Base-by-base conservation (phyloP, 2,329 filamentous ascomycete species). In the Chaetomium sp. region DNA sequence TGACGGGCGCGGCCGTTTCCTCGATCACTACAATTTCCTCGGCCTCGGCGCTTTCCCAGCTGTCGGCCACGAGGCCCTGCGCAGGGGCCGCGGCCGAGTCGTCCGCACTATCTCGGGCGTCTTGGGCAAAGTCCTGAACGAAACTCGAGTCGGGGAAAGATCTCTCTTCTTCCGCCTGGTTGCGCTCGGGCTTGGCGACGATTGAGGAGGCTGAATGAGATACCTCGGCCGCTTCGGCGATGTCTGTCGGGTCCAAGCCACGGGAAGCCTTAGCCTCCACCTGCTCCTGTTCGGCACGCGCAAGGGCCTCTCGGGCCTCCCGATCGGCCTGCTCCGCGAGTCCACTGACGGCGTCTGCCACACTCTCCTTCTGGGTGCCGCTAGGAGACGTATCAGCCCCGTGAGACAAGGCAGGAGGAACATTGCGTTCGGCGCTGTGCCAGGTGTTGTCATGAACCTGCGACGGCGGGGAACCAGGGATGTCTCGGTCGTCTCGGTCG, bases 1-100 rank as follows among this genome's bases (percentile, higher is more conserved):
- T 86, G 62, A 96, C 84, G 33, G 84, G 79, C 46, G 78, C 74
- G 4, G 81, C 72, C 51, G 83, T 79, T 56, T 85, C 84, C 69
- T 90, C 87, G 37, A 82, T 80, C 47, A 80, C 76, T 19, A 79
- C 76, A 67, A 82, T 78, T 67, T 84, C 79, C 57, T 87, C 86
- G 60, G 86, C 84, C 65, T 91, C 89, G 4, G 87, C 89, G 61
- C 86, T 95, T 75, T 96, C 91, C 91, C 91, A 95, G 72, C 86
- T 91, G 61, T 95, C 91, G n/a, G 84, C 88, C 47, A 91, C 78
- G 27, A 79, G 76, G 27, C 81, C 80, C 59, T 82, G 77, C 19
- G 19, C 2, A 50, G 79, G 76, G 47, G 77, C 75, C 54, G 81
- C 77, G 49, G 80, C 78, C 40, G 78, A 76, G 57, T 82, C 78